Evolutionary conservation across 768 basidiomycete genomes (phyloP).

Genomic region (Amanita rimosa): DNA sequence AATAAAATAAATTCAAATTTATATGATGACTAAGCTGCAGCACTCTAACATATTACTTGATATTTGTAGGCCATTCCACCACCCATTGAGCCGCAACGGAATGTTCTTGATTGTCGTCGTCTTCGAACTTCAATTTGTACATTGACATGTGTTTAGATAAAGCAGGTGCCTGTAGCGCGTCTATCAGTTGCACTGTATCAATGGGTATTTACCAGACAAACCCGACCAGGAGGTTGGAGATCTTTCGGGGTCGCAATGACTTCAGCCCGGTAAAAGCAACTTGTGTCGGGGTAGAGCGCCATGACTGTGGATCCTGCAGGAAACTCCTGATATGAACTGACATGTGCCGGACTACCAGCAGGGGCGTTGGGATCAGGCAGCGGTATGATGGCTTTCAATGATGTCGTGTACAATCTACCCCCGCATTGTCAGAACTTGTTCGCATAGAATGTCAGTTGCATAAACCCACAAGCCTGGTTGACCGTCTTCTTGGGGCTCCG

Average conservation of each 20-base stretch:
- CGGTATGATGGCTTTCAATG: conserved; percentile 62
- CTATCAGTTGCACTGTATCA: neutral
- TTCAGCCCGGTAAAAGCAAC: conserved; percentile 83
- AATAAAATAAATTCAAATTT: too few relatives aligned
- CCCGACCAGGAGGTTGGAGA: conserved; percentile 23
- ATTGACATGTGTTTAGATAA: conserved; percentile 39
- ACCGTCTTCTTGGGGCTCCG: conserved; percentile 74
- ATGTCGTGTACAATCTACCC: conserved; percentile 55
- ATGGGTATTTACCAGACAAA: neutral
- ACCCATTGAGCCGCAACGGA: conserved; percentile 68
- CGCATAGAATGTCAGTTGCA: neutral
- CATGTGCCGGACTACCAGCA: conserved; percentile 48
- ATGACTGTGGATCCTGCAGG: conserved; percentile 62
- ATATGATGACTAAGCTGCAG: neutral
- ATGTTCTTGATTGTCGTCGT: conserved; percentile 80
- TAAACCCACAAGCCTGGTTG: conserved; percentile 46
- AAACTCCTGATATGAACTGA: conserved; percentile 64
- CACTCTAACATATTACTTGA: conserved; percentile 6
- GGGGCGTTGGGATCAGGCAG: conserved; percentile 62
- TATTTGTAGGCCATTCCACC: conserved; percentile 61
- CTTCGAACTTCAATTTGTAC: conserved; percentile 82
- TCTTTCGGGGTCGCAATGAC: conserved; percentile 59
- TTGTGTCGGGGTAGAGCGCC: conserved; percentile 87
- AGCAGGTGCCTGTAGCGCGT: conserved; percentile 15
- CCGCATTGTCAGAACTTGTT: conserved; percentile 4